A percentile compares a stretch with the other conserved stretches of the same genome.
phyloP scores from a whole-genome alignment of 768 basidiomycete genomes.

The Symmetrospora coprosmae region DNA sequence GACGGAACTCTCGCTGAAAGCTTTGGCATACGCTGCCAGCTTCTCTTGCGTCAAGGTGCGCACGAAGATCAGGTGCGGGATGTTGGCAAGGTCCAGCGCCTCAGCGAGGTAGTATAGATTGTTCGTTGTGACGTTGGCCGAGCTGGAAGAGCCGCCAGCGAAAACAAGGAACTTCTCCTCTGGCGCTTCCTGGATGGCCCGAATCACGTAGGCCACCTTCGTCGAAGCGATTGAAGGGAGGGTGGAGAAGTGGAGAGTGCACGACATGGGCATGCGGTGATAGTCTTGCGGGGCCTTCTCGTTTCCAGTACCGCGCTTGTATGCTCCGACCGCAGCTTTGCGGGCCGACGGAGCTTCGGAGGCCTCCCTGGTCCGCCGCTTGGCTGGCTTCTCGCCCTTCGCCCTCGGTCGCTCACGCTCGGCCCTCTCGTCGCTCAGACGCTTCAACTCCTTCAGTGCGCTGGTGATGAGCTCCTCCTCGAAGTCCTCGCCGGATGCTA shows the following conservation, averaged over 20 bases:
- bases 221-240: constrained; percentile 7
- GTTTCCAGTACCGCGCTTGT: neutral
- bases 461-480: constrained; percentile 15
- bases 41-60: constrained; percentile 13
- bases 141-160: constrained; percentile 13
- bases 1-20: constrained; percentile 16
- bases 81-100: constrained; percentile 8
- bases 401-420: neutral
- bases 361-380: too few species aligned
- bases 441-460: neutral
- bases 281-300: neutral
- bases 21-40: constrained; percentile 13
- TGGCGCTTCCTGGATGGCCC: neutral
- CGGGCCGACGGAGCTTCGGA: neutral
- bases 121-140: neutral
- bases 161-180: constrained; percentile 21
- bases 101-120: constrained; percentile 18
- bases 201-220: constrained; percentile 9
- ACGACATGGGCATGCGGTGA: constrained; percentile 1
- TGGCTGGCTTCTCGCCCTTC: too few species aligned
- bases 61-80: constrained; percentile 15
- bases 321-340: constrained; percentile 4
- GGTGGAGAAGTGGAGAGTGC: neutral
- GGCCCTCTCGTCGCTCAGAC: neutral
- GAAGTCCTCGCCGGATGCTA: constrained; percentile 5